Conservation (phyloP, 768 basidiomycete genomes). For the Leucocoprinus birnbaumii region DNA sequence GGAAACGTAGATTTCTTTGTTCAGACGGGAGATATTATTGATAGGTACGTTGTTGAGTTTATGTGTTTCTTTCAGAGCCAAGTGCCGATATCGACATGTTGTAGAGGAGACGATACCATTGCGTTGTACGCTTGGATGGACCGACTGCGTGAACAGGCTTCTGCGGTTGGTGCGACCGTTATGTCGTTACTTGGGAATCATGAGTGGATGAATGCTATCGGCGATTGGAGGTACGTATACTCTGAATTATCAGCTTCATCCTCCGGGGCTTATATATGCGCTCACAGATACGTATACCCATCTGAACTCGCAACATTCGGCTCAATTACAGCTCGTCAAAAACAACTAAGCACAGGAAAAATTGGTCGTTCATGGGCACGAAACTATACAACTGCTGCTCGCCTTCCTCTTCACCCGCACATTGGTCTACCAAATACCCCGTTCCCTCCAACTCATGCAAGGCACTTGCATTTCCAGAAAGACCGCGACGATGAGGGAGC, state of each 20-base stretch:
- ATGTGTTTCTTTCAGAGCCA: background rate
- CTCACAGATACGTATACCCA: conserved; percentile 76
- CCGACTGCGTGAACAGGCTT: conserved; percentile 72
- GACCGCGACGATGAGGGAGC: conserved; percentile 19
- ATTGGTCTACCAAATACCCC: conserved; percentile 67
- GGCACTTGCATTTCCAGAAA: conserved; percentile 26
- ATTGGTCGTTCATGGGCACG: conserved; percentile 81
- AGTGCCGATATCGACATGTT: background rate
- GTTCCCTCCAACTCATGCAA: conserved; percentile 38
- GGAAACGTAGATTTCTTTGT: conserved; percentile 84
- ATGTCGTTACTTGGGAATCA: conserved; percentile 89
- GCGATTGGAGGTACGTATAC: conserved; percentile 28
- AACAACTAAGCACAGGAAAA: conserved; percentile 69
- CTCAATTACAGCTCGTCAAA: conserved; percentile 64
- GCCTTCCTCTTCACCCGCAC: conserved; percentile 75
- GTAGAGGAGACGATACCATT: conserved; percentile 88
- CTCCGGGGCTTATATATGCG: background rate
- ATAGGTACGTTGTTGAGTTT: conserved; percentile 51
- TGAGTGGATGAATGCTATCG: conserved; percentile 92
- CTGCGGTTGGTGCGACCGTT: conserved; percentile 63
- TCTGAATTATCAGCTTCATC: background rate
- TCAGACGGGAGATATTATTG: conserved; percentile 95
- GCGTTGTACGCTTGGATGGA: conserved; percentile 86
- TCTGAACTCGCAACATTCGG: conserved; percentile 85
- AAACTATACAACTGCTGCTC: conserved; percentile 81